Evolutionary conservation across 331 rosid genomes (phyloP).

Genomic region (Telfairia occidentalis): DNA sequence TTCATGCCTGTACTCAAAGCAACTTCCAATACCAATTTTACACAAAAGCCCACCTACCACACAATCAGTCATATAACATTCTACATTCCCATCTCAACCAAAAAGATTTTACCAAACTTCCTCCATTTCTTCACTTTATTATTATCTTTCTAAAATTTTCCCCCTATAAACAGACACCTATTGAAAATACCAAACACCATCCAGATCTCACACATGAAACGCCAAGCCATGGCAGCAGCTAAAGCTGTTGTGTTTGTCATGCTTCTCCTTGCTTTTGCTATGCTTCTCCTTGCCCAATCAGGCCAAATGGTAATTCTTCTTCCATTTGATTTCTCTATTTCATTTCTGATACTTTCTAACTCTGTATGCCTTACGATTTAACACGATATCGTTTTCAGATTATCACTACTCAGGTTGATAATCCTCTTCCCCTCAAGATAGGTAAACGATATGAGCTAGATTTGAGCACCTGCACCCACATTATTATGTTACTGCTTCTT

Average conservation of each 20-base stretch:
- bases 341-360: not conserved
- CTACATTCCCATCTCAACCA: not conserved
- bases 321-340: not conserved
- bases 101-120: not conserved
- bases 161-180: slow-evolving; percentile 2
- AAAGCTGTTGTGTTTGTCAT: not conserved
- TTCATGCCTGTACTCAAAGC: not conserved
- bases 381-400: not conserved
- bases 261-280: not conserved
- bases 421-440: slow-evolving; percentile 4
- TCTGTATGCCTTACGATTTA: not conserved
- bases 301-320: slow-evolving; percentile 2
- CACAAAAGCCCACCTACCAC: not conserved
- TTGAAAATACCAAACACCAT: not conserved
- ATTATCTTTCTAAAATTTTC: not conserved
- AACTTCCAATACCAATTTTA: not conserved
- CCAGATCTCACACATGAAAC: not conserved
- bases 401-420: slow-evolving; percentile 14
- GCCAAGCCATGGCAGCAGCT: not conserved
- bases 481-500: not conserved
- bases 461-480: not conserved
- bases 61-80: not conserved
- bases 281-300: not conserved
- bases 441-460: not conserved
- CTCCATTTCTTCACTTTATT: not conserved